Conservation (phyloP, 495 filamentous ascomycete species). For the Pyrenula aspistea region DNA sequence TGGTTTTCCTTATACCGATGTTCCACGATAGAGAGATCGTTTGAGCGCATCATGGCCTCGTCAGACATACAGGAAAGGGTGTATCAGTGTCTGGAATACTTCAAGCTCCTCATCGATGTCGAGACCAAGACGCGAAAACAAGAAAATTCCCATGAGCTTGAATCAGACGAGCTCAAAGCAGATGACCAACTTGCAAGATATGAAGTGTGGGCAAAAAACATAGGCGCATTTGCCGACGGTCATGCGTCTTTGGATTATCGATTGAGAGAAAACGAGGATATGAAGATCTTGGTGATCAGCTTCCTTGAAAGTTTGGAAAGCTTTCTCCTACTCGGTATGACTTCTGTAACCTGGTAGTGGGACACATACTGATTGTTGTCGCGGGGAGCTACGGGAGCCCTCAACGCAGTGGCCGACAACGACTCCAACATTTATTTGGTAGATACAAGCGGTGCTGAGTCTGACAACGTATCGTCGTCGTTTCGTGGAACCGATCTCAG, state of each 20-base stretch:
- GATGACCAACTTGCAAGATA: neutral
- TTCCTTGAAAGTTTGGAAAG: neutral
- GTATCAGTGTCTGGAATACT: neutral
- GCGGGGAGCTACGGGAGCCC: too few species aligned
- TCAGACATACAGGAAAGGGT: neutral
- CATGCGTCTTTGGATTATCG: neutral
- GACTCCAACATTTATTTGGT: too few species aligned
- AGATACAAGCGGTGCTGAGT: too few species aligned
- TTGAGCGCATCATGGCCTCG: neutral
- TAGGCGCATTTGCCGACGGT: neutral
- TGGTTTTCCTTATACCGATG: neutral
- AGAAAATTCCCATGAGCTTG: neutral
- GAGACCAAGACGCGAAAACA: neutral
- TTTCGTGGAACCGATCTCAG: too few species aligned
- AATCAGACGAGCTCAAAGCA: neutral
- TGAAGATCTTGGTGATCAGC: neutral
- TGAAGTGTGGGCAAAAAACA: neutral
- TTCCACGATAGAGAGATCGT: neutral
- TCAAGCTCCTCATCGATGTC: neutral
- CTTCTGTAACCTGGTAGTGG: too few species aligned
- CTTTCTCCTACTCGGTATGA: neutral
- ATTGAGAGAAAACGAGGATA: neutral
- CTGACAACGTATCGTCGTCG: too few species aligned
- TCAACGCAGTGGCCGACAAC: too few species aligned
- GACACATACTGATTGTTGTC: too few species aligned